Conservation (phyloP, 495 filamentous ascomycete genomes). For the Penicillium waksmanii region DNA sequence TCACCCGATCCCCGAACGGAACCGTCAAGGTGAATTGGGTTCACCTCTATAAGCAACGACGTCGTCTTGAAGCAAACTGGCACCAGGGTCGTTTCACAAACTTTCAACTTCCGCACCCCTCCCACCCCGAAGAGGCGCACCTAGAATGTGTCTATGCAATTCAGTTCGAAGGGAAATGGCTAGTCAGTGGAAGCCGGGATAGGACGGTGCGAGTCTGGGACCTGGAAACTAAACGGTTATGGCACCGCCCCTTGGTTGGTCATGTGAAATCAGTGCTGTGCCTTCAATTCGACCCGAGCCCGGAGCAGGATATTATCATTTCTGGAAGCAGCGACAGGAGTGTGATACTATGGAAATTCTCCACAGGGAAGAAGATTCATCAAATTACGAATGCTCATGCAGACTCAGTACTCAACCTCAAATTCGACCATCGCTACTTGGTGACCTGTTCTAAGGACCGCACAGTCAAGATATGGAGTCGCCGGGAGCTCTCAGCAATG, state of each 20-base stretch:
- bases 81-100: constrained; percentile 75
- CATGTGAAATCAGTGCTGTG: constrained; percentile 90
- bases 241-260: constrained; percentile 69
- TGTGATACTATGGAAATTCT: constrained; percentile 92
- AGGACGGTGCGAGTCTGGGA: constrained; percentile 90
- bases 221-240: constrained; percentile 75
- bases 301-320: constrained; percentile 87
- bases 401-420: constrained; percentile 93
- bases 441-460: constrained; percentile 98
- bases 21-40: constrained; percentile 50
- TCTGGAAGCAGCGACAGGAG: constrained; percentile 90
- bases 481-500: constrained; percentile 65
- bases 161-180: constrained; percentile 79
- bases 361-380: constrained; percentile 79
- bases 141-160: constrained; percentile 94
- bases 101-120: constrained; percentile 87
- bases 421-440: constrained; percentile 86
- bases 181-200: constrained; percentile 94
- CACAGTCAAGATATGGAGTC: constrained; percentile 93
- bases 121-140: constrained; percentile 81
- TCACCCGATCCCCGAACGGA: constrained; percentile 39
- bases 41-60: constrained; percentile 86
- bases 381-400: constrained; percentile 73
- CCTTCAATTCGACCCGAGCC: constrained; percentile 93
- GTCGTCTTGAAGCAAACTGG: constrained; percentile 90